phyloP scores from a whole-genome alignment of 495 filamentous ascomycete genomes.

The Annulohypoxylon stygium region DNA sequence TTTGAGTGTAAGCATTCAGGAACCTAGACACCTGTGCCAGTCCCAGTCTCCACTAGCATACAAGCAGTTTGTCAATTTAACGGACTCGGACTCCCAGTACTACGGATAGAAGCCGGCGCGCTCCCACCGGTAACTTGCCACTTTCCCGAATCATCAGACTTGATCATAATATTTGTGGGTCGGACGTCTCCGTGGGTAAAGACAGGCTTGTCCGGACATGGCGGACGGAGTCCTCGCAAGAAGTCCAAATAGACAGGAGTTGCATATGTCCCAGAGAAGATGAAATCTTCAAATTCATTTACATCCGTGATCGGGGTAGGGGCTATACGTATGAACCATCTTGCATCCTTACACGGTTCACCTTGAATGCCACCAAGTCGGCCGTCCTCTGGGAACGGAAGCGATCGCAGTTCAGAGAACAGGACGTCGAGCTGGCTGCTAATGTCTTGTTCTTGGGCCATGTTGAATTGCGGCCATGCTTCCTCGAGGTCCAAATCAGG shows the following conservation, averaged over 20 bases:
- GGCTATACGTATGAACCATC: background rate
- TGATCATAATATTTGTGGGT: constrained; percentile 1
- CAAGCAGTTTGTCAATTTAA: constrained; percentile 1
- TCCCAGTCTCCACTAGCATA: background rate
- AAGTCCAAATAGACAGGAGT: constrained; percentile 4
- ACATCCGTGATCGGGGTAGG: background rate
- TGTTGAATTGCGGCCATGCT: background rate
- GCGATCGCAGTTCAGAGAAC: constrained; percentile 6
- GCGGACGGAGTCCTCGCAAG: constrained; percentile 4
- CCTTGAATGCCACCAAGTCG: constrained; percentile 3
- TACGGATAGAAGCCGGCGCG: constrained; percentile 2
- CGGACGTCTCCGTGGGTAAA: constrained; percentile 8
- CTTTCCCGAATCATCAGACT: constrained; percentile 4
- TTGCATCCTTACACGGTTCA: constrained; percentile 1
- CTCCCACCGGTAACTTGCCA: constrained; percentile 7
- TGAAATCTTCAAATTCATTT: constrained; percentile 6
- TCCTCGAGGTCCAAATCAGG: constrained; percentile 1
- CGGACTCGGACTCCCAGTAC: background rate
- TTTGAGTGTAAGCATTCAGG: constrained; percentile 6
- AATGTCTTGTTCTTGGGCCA: constrained; percentile 9
- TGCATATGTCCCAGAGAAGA: background rate
- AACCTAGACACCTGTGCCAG: background rate
- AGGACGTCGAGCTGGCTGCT: constrained; percentile 7
- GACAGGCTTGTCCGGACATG: too few species aligned
- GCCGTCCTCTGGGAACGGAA: constrained; percentile 1